Evolutionary conservation across 805 yeast genomes (phyloP).

Genomic region (Saturnispora hagleri): DNA sequence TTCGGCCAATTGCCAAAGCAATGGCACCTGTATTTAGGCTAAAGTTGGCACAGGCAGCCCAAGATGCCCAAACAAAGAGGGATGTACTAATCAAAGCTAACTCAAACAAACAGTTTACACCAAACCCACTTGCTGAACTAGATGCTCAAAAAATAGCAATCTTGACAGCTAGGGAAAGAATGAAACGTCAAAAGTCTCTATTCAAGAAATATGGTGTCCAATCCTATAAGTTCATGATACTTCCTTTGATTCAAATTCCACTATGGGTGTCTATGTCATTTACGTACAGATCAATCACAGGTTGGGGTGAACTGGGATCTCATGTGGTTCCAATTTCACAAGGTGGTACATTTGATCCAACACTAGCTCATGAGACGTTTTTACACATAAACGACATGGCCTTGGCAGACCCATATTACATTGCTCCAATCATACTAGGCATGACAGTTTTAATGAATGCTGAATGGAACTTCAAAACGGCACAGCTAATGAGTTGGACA

Average conservation of each 20-base stretch:
- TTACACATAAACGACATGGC: constrained; percentile 55
- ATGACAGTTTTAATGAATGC: constrained; percentile 62
- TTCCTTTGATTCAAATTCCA: constrained; percentile 81
- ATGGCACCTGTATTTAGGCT: constrained; percentile 65
- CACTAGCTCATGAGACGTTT: constrained; percentile 45
- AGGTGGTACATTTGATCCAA: constrained; percentile 36
- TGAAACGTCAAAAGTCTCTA: constrained; percentile 63
- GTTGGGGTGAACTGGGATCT: constrained; percentile 39
- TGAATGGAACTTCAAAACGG: constrained; percentile 71
- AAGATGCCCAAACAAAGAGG: constrained; percentile 20
- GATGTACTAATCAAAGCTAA: constrained; percentile 18
- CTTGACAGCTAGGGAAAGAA: constrained; percentile 65
- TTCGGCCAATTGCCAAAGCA: constrained; percentile 65
- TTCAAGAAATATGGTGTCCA: constrained; percentile 63
- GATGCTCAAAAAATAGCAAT: constrained; percentile 72
- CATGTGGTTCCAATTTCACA: constrained; percentile 12
- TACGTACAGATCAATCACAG: constrained; percentile 67
- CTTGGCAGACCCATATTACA: constrained; percentile 47
- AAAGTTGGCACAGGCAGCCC: constrained; percentile 42
- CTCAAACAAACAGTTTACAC: constrained; percentile 13
- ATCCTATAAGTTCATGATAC: constrained; percentile 65
- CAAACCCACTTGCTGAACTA: constrained; percentile 33
- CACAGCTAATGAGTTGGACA: constrained; percentile 39
- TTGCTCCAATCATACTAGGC: constrained; percentile 68
- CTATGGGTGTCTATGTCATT: constrained; percentile 75